These are phyloP conservation scores for Auriculariales sp. DNA, from an alignment of 768 basidiomycete species.

Conservation along the genomic window DNA sequence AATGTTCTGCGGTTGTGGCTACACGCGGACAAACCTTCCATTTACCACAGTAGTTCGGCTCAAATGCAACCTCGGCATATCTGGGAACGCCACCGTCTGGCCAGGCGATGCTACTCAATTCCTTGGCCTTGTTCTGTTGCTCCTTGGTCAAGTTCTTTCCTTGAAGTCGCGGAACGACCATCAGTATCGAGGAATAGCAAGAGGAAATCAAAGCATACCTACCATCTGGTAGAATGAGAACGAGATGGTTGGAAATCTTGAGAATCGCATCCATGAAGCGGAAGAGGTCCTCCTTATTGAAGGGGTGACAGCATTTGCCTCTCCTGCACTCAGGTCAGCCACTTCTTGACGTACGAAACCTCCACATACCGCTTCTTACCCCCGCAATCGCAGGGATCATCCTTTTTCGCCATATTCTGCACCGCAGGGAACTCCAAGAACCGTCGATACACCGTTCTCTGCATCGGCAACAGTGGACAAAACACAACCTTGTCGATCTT, in stretches of 20 bases:
- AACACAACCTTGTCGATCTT: conserved; percentile 90
- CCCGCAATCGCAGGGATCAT: conserved; percentile 61
- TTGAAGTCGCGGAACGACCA: conserved; percentile 14
- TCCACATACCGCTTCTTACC: conserved; percentile 32
- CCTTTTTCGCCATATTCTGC: conserved; percentile 55
- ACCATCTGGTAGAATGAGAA: conserved; percentile 77
- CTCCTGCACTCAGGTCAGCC: conserved; percentile 34
- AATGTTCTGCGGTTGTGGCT: background rate
- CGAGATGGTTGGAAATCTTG: conserved; percentile 81
- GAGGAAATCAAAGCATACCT: conserved; percentile 3
- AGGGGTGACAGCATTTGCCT: conserved; percentile 40
- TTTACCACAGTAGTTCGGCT: conserved; percentile 65
- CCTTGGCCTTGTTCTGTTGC: conserved; percentile 45
- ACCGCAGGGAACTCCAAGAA: conserved; percentile 51
- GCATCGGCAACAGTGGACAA: conserved; percentile 66
- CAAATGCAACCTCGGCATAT: conserved; percentile 46
- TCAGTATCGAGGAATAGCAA: background rate
- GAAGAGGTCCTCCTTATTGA: conserved; percentile 41
- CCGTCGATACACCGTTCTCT: conserved; percentile 59
- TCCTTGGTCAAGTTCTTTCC: conserved; percentile 55
- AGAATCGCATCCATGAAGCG: conserved; percentile 70
- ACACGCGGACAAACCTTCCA: conserved; percentile 47
- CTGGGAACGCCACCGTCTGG: conserved; percentile 39
- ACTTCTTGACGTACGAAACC: background rate
- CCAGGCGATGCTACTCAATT: conserved; percentile 50